Percentiles rank a stretch among this genome's conserved stretches.
These are phyloP conservation scores for Tolypocladium amazonense DNA, from an alignment of 2,329 filamentous ascomycete genomes.

Conservation along the genomic window DNA sequence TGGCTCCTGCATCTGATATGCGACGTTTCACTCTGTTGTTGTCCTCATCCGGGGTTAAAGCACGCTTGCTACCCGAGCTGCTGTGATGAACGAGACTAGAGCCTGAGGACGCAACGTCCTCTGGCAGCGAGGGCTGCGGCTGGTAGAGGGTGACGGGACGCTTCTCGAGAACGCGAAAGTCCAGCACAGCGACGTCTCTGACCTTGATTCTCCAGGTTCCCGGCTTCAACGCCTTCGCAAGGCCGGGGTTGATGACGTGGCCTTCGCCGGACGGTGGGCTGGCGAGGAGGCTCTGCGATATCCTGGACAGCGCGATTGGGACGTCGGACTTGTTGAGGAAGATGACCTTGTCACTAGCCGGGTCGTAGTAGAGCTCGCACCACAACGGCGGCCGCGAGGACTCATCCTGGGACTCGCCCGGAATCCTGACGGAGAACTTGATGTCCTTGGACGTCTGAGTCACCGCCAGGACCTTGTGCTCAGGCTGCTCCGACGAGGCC, in stretches of 20 bases:
- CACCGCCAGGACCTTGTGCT: conserved; percentile 47
- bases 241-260: conserved; percentile 32
- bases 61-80: conserved; percentile 40
- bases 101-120: conserved; percentile 17
- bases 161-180: conserved; percentile 49
- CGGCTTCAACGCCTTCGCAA: conserved; percentile 36
- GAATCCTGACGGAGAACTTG: conserved; percentile 48
- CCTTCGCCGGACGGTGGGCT: conserved; percentile 30
- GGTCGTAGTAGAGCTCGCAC: conserved; percentile 52
- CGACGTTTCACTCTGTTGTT: conserved; percentile 34
- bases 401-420: conserved; percentile 32
- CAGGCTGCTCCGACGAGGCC: conserved; percentile 38
- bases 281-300: conserved; percentile 28
- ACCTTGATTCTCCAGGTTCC: conserved; percentile 48
- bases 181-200: conserved; percentile 36
- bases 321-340: conserved; percentile 44
- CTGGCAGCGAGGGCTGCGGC: conserved; percentile 16
- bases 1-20: conserved; percentile 17
- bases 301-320: conserved; percentile 37
- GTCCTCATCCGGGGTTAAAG: conserved; percentile 33
- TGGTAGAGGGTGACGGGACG: conserved; percentile 32
- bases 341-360: conserved; percentile 46
- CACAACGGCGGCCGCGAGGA: conserved; percentile 37
- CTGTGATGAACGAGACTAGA: conserved; percentile 14
- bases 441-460: conserved; percentile 50